phyloP scores from a whole-genome alignment of 345 rosid genomes.

The Euphorbia pulcherrima region DNA sequence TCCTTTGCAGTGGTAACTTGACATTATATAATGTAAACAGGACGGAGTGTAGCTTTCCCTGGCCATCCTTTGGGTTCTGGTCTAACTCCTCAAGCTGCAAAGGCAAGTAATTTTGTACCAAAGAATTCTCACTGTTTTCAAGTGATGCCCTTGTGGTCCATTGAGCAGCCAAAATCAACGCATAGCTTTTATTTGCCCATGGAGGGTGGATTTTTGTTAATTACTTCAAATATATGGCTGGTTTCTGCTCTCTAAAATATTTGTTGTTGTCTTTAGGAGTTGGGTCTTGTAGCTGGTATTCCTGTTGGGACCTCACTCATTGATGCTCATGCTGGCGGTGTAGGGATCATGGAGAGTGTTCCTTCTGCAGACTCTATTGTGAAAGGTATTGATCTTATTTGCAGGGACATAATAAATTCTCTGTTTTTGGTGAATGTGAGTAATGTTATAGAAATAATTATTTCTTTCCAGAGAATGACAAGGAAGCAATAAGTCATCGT shows the following conservation, averaged over 20 bases:
- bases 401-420: not conserved
- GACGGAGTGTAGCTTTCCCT: slow-evolving; percentile 96
- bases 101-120: slow-evolving; percentile 61
- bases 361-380: slow-evolving; percentile 39
- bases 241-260: slow-evolving; percentile 14
- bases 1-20: slow-evolving; percentile 11
- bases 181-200: slow-evolving; percentile 20
- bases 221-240: not conserved
- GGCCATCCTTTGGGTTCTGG: slow-evolving; percentile 95
- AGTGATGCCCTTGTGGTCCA: slow-evolving; percentile 42
- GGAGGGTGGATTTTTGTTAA: slow-evolving; percentile 18
- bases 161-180: slow-evolving; percentile 20
- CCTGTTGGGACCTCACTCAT: slow-evolving; percentile 89
- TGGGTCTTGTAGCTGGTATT: slow-evolving; percentile 71
- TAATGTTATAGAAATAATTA: not conserved
- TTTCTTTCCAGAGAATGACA: slow-evolving; percentile 40
- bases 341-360: slow-evolving; percentile 86
- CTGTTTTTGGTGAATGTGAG: not conserved
- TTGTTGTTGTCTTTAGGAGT: slow-evolving; percentile 49
- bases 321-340: slow-evolving; percentile 99
- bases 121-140: slow-evolving; percentile 41
- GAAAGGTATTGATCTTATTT: slow-evolving; percentile 43
- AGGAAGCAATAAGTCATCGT: slow-evolving; percentile 65
- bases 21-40: slow-evolving; percentile 36
- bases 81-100: slow-evolving; percentile 80